phyloP scores from a whole-genome alignment of 1,284 basidiomycete species.

The Marasmius sp. region DNA sequence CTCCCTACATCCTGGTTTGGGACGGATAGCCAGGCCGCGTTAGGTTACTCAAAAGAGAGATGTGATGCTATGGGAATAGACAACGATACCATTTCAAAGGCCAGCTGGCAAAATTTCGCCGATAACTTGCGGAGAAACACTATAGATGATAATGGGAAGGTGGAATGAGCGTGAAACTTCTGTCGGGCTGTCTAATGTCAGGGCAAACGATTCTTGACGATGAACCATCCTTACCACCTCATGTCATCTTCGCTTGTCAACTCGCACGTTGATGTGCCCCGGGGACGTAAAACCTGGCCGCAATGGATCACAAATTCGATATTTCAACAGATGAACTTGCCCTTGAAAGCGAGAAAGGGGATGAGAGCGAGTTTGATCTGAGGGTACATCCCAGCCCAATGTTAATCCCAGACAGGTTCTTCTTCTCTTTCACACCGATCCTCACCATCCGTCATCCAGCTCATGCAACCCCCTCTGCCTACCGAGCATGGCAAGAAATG shows the following conservation, averaged over 20 bases:
- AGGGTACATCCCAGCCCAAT: not conserved
- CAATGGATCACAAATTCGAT: not conserved
- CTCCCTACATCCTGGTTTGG: not conserved
- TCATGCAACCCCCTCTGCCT: not conserved
- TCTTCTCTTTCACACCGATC: not conserved
- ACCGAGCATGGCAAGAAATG: not conserved
- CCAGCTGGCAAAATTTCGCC: not conserved
- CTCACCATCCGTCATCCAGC: slow-evolving; percentile 10
- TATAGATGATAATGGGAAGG: not conserved
- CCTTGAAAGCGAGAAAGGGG: not conserved
- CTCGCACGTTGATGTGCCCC: not conserved
- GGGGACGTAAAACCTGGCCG: not conserved
- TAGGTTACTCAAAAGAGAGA: not conserved
- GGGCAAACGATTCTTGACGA: not conserved
- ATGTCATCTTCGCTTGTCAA: not conserved
- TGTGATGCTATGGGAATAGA: not conserved
- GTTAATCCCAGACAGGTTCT: slow-evolving; percentile 7
- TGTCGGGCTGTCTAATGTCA: not conserved
- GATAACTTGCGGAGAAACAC: not conserved
- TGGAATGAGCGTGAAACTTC: not conserved
- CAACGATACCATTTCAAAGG: not conserved
- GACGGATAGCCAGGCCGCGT: not conserved
- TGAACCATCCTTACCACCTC: not conserved
- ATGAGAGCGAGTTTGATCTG: not conserved
- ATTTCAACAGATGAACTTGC: not conserved